A percentile compares a stretch with the other conserved stretches of the same genome.
These are phyloP conservation scores for Linum lewisii DNA, from an alignment of 345 rosid genomes.

Conservation along the genomic window DNA sequence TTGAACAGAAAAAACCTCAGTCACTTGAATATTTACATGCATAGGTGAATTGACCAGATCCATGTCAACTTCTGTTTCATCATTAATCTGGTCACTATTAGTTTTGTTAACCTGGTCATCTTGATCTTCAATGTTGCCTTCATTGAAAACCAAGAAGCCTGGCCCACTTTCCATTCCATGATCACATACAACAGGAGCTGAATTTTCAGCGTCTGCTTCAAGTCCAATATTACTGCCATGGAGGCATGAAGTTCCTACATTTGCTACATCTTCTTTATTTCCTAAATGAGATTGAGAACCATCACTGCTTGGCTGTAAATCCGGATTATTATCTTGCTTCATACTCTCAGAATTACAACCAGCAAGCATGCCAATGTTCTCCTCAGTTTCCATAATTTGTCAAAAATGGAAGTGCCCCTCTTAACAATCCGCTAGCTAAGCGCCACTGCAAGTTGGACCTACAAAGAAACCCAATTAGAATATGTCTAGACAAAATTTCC, in stretches of 20 bases:
- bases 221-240: not conserved
- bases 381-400: slow-evolving; percentile 41
- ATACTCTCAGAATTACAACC: slow-evolving; percentile 22
- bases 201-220: not conserved
- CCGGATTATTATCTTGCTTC: slow-evolving; percentile 26
- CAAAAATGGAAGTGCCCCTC: not conserved
- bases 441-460: not conserved
- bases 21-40: slow-evolving; percentile 29
- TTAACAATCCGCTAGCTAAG: not conserved
- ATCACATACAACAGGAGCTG: not conserved
- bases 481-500: too few relatives aligned
- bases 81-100: slow-evolving; percentile 23
- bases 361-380: slow-evolving; percentile 24
- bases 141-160: slow-evolving; percentile 1
- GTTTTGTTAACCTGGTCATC: slow-evolving; percentile 20
- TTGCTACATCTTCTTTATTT: not conserved
- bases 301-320: slow-evolving; percentile 28
- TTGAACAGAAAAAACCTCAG: slow-evolving; percentile 29
- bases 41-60: slow-evolving; percentile 32
- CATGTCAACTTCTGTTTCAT: slow-evolving; percentile 26
- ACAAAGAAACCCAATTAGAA: not conserved
- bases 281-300: slow-evolving; percentile 14
- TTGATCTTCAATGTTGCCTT: slow-evolving; percentile 11
- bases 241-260: not conserved
- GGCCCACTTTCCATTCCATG: not conserved